Conservation (phyloP, 768 basidiomycete genomes). For the Udeniomyces megalosporus region DNA sequence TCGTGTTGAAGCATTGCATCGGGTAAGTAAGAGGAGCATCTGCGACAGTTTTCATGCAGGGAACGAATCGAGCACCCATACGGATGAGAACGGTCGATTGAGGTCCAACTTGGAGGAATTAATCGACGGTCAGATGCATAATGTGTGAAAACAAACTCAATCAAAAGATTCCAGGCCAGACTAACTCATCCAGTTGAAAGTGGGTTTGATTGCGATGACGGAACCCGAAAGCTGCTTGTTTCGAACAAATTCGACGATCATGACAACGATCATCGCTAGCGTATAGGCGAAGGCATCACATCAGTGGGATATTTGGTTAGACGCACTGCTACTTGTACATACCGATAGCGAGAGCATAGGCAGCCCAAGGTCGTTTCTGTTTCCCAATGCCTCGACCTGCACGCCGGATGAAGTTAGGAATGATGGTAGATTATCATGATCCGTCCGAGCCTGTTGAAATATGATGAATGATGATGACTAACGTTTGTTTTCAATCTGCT, state of each 20-base stretch:
- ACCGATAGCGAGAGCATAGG: neutral
- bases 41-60: slow-evolving; percentile 12
- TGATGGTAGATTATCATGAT: too few relatives aligned
- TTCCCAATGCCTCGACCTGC: slow-evolving; percentile 3
- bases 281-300: neutral
- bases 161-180: neutral
- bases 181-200: slow-evolving; percentile 15
- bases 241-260: slow-evolving; percentile 1
- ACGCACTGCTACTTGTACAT: neutral
- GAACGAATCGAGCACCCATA: slow-evolving; percentile 12
- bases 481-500: slow-evolving; percentile 11
- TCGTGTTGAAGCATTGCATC: slow-evolving; percentile 12
- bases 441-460: too few relatives aligned
- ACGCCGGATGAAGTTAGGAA: neutral
- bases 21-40: slow-evolving; percentile 3
- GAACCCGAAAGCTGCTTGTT: neutral
- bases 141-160: neutral
- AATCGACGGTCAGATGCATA: neutral
- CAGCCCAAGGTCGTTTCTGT: slow-evolving; percentile 6
- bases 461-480: neutral
- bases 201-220: neutral
- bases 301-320: neutral
- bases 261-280: slow-evolving; percentile 7
- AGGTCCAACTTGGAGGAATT: neutral
- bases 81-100: neutral